A percentile compares a stretch with the other conserved stretches of the same genome.
phyloP scores from a whole-genome alignment of 371 early-diverging fungal genomes.

The Mortierella sp. region DNA sequence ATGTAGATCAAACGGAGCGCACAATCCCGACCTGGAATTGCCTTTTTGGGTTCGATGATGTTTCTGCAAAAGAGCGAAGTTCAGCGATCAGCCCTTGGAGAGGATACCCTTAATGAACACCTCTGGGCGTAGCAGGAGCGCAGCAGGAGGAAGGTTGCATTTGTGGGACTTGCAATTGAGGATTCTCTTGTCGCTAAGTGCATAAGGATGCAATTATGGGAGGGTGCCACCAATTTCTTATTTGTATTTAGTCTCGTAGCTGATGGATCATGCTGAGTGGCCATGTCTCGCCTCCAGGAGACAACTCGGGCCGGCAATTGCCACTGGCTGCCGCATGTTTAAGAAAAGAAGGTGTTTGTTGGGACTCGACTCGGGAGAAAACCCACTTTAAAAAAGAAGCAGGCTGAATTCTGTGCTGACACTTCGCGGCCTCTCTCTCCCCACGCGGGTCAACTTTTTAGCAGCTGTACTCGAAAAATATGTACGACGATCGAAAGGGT shows the following conservation, averaged over 20 bases:
- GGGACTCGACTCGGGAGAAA: background rate
- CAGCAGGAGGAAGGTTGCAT: background rate
- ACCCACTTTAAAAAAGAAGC: background rate
- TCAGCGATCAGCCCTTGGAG: background rate
- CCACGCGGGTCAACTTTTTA: conserved; percentile 5
- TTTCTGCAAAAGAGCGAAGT: background rate
- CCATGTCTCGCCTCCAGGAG: background rate
- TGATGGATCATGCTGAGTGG: background rate
- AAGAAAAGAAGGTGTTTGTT: background rate
- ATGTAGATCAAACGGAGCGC: too few relatives aligned
- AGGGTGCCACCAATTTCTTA: background rate
- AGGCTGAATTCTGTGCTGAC: background rate
- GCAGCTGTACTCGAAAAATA: background rate
- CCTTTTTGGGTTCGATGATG: background rate
- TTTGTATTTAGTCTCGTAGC: background rate
- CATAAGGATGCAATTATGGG: background rate
- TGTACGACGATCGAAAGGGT: background rate
- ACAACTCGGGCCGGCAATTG: background rate
- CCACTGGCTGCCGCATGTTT: background rate
- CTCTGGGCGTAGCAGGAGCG: background rate
- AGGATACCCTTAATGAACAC: background rate
- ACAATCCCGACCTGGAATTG: background rate
- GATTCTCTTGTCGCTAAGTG: too few relatives aligned
- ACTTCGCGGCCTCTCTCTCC: background rate
- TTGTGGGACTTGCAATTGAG: background rate